Evolutionary conservation across 2,329 filamentous ascomycete species (phyloP).

Genomic region (Fusarium austroafricanum): DNA sequence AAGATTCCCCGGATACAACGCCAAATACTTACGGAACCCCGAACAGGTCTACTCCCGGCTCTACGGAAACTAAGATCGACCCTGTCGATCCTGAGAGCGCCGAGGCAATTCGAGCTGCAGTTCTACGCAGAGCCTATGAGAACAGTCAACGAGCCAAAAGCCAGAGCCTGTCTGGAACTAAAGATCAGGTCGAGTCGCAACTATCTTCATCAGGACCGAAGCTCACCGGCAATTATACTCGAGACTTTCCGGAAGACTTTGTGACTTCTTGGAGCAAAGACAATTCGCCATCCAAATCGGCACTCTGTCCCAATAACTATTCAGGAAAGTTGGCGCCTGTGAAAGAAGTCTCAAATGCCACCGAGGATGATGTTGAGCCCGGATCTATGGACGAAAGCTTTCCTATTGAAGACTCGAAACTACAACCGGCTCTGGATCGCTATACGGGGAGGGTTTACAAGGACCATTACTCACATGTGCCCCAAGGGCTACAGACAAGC

Average conservation of each 20-base stretch:
- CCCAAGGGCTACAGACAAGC: conserved; percentile 62
- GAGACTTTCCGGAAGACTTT: conserved; percentile 66
- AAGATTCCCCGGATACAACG: conserved; percentile 40
- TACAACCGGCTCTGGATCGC: conserved; percentile 50
- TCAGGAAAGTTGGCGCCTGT: background rate
- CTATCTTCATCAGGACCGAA: background rate
- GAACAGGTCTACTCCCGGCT: conserved; percentile 38
- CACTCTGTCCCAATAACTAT: conserved; percentile 41
- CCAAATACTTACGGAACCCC: conserved; percentile 43
- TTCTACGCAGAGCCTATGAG: conserved; percentile 45
- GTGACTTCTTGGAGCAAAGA: conserved; percentile 54
- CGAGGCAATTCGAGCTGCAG: conserved; percentile 49
- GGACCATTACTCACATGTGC: conserved; percentile 58
- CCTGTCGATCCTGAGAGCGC: conserved; percentile 44
- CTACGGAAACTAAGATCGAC: conserved; percentile 34
- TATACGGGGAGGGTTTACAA: conserved; percentile 22
- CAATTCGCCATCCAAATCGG: conserved; percentile 44
- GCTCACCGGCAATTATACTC: conserved; percentile 61
- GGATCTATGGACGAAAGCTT: conserved; percentile 58
- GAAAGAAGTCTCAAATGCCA: background rate
- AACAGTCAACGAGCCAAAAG: conserved; percentile 27
- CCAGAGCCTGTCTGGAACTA: conserved; percentile 18
- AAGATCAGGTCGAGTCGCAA: conserved; percentile 8
- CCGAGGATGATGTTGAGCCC: conserved; percentile 48
- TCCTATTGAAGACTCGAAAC: conserved; percentile 42